Evolutionary conservation across 176 grass and related monocot genomes (phyloP).

Genomic region (Poa annua): DNA sequence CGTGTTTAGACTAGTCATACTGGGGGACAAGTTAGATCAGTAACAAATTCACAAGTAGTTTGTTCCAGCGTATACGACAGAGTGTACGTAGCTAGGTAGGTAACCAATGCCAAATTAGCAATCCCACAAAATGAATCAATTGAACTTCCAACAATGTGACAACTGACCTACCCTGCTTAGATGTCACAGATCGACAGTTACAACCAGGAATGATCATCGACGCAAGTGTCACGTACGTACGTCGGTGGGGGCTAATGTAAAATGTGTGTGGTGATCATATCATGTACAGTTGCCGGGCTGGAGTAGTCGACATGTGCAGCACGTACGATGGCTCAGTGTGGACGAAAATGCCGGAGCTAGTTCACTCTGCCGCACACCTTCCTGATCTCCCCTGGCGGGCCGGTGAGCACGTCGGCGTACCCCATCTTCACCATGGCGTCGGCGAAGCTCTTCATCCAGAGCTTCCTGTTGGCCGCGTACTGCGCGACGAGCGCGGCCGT

Average conservation of each 20-base stretch:
- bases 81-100: too few relatives aligned
- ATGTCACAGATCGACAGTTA: constrained; percentile 10
- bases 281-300: constrained; percentile 36
- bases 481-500: constrained; percentile 47
- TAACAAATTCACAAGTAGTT: too few relatives aligned
- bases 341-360: neutral
- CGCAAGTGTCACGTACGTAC: neutral
- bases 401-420: constrained; percentile 57
- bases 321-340: neutral
- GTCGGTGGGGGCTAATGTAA: neutral
- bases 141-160: neutral
- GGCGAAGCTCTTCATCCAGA: constrained; percentile 48
- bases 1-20: too few relatives aligned
- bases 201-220: constrained; percentile 15
- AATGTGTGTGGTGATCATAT: neutral
- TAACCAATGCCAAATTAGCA: neutral
- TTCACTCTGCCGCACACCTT: constrained; percentile 48
- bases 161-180: constrained; percentile 11
- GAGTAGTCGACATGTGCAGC: constrained; percentile 6
- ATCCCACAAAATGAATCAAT: constrained; percentile 5
- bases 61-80: neutral
- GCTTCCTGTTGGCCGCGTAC: constrained; percentile 37
- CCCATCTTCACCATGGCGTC: constrained; percentile 71
- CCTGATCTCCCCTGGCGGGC: constrained; percentile 44
- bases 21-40: too few relatives aligned